Base-by-base conservation (phyloP, 768 basidiomycete genomes). In the Mrakia frigida region DNA sequence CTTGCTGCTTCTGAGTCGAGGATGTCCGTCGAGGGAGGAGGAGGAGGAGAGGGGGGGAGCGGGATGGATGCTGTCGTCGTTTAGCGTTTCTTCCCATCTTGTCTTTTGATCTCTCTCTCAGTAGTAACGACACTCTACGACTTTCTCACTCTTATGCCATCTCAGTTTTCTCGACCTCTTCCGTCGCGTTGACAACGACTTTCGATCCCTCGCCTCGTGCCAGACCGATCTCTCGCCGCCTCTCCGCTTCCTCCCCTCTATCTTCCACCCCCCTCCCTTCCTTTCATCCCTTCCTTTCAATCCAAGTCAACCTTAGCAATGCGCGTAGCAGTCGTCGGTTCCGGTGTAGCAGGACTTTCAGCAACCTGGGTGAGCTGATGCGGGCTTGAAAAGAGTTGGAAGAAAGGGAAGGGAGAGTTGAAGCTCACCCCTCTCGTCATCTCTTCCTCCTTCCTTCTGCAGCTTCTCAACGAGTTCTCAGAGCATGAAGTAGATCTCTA, bases 301-400 rank as follows among this genome's bases (percentile, higher is more conserved):
- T 50, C 39, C 68, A 25, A 14, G 14, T 21, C 9, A 35, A 21
- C 69, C 2, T 25, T 10, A 25, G 14, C 14, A n/a, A 83, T 83
- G 82, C 76, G 81, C 65, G 85, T 92, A 63, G 91, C 91, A 3
- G 88, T 92, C 39, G 87, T 92, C 28, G 92, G 91, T 6, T 89
- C 90, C 61, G 91, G 91, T 11, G 88, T 90, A n/a, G 89, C 90
- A 46, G 91, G 91, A n/a, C 86, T 93, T 4, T 89, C 86, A 28
- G 89, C 90, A 21, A 89, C 89, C 14, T 92, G 91, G 90, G 90
- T 89, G 74, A 78, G 86, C 81, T n/a, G 23, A 39, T 60, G 35
- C 31, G n/a, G n/a, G n/a, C n/a, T n/a, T n/a, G 25, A 60, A 13
- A 31, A 13, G 10, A 1, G 5, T 18, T 33, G 53, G 18, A 33